phyloP scores from a whole-genome alignment of 2,329 filamentous ascomycete species.

The Botryotinia convoluta region DNA sequence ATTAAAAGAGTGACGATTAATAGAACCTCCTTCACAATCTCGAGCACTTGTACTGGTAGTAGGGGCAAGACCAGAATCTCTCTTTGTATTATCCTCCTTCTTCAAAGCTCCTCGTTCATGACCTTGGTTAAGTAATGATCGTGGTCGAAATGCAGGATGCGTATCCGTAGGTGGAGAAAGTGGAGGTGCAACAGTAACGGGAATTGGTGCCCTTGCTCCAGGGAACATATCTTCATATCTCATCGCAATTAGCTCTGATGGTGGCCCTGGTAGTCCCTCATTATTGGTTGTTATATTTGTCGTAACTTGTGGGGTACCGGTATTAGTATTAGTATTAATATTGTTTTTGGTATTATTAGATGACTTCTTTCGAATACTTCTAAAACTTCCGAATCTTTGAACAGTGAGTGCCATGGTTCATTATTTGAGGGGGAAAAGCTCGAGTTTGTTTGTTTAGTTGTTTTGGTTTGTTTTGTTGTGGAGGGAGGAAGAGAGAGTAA shows the following conservation, averaged over 20 bases:
- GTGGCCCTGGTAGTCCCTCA: slow-evolving; percentile 33
- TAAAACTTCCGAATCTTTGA: slow-evolving; percentile 17
- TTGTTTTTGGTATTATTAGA: not conserved
- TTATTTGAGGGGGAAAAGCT: not conserved
- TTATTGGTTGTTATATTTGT: slow-evolving; percentile 25
- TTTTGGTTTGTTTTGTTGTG: not conserved
- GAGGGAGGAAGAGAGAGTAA: not conserved
- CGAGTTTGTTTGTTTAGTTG: not conserved
- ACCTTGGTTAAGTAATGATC: not conserved
- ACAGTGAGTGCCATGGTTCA: slow-evolving; percentile 13
- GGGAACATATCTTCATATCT: slow-evolving; percentile 61
- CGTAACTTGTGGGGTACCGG: slow-evolving; percentile 10
- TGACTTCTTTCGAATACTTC: not conserved
- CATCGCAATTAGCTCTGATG: slow-evolving; percentile 47
- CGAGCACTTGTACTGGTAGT: slow-evolving; percentile 43
- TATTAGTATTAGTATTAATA: not conserved
- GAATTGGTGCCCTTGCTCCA: slow-evolving; percentile 54
- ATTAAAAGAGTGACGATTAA: slow-evolving; percentile 38
- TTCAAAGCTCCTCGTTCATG: slow-evolving; percentile 39
- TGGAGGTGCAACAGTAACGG: slow-evolving; percentile 39
- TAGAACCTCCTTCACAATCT: slow-evolving; percentile 39
- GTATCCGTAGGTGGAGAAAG: slow-evolving; percentile 31
- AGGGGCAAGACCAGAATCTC: slow-evolving; percentile 54
- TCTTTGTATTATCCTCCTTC: slow-evolving; percentile 44
- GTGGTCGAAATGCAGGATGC: slow-evolving; percentile 35